A percentile compares a stretch with the other conserved stretches of the same genome.
Evolutionary conservation across 345 rosid species (phyloP).

Genomic region (Microcos paniculata): DNA sequence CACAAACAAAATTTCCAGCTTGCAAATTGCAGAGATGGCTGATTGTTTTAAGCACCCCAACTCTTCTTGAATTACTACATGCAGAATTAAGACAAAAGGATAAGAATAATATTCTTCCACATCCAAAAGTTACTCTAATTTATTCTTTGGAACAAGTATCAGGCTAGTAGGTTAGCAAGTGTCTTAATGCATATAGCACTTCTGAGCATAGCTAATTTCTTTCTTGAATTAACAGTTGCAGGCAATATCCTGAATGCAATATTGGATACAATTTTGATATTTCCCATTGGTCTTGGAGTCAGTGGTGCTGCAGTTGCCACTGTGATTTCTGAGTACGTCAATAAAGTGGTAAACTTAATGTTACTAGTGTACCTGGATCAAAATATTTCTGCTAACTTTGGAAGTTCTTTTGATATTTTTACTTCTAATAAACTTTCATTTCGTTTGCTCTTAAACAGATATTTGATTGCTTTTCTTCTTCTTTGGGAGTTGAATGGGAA

Average conservation of each 20-base stretch:
- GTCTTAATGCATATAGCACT: neutral
- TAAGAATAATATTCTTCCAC: neutral
- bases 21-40: neutral
- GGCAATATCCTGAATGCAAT: constrained; percentile 78
- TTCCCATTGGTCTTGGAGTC: constrained; percentile 67
- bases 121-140: neutral
- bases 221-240: constrained; percentile 54
- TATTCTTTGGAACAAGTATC: neutral
- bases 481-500: constrained; percentile 76
- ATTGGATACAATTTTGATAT: constrained; percentile 74
- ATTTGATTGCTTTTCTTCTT: constrained; percentile 80
- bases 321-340: constrained; percentile 95
- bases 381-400: constrained; percentile 5
- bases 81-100: neutral
- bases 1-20: neutral
- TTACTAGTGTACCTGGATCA: constrained; percentile 17
- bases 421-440: constrained; percentile 10
- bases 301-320: constrained; percentile 89
- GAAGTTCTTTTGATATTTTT: neutral
- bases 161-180: neutral
- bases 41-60: neutral
- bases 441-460: constrained; percentile 39
- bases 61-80: neutral
- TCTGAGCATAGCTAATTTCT: neutral
- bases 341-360: constrained; percentile 61